Percentiles rank a stretch among this genome's conserved stretches.
These are phyloP conservation scores for Priceomyces carsonii DNA, from an alignment of 805 yeast species.

Conservation along the genomic window DNA sequence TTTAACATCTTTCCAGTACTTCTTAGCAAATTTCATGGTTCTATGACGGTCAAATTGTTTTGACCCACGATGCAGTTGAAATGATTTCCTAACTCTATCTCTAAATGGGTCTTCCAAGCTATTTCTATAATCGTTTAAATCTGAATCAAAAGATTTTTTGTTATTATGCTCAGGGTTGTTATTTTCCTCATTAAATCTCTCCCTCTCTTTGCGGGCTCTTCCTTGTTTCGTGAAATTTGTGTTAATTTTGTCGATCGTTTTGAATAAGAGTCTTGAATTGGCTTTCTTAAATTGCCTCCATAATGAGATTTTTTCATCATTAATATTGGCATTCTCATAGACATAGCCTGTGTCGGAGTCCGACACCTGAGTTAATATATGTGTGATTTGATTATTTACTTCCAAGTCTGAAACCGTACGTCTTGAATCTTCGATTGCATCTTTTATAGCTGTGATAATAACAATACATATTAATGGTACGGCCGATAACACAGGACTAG, in stretches of 20 bases:
- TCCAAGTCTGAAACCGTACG: constrained; percentile 72
- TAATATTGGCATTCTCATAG: constrained; percentile 56
- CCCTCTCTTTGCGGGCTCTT: constrained; percentile 30
- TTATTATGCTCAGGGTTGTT: constrained; percentile 2
- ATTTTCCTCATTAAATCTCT: constrained; percentile 8
- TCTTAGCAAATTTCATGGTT: constrained; percentile 30
- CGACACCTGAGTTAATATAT: constrained; percentile 47
- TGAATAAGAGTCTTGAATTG: constrained; percentile 32
- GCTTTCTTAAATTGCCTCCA: constrained; percentile 73
- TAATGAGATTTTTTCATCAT: constrained; percentile 59
- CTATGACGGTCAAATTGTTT: constrained; percentile 12
- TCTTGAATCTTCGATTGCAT: constrained; percentile 79
- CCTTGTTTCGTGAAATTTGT: constrained; percentile 35
- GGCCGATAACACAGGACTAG: constrained; percentile 70
- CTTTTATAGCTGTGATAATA: constrained; percentile 70
- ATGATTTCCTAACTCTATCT: constrained; percentile 12
- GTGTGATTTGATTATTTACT: constrained; percentile 73
- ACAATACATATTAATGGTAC: constrained; percentile 83
- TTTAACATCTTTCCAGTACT: constrained; percentile 67
- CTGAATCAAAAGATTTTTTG: constrained; percentile 38
- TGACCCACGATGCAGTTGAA: constrained; percentile 17
- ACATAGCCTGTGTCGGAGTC: constrained; percentile 19
- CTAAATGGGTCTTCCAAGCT: constrained; percentile 1
- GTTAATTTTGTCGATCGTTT: constrained; percentile 26
- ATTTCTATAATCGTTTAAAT: constrained; percentile 5